A percentile compares a stretch with the other conserved stretches of the same genome.
phyloP scores from a whole-genome alignment of 75 land plant genomes.

The Pinus tabuliformis region DNA sequence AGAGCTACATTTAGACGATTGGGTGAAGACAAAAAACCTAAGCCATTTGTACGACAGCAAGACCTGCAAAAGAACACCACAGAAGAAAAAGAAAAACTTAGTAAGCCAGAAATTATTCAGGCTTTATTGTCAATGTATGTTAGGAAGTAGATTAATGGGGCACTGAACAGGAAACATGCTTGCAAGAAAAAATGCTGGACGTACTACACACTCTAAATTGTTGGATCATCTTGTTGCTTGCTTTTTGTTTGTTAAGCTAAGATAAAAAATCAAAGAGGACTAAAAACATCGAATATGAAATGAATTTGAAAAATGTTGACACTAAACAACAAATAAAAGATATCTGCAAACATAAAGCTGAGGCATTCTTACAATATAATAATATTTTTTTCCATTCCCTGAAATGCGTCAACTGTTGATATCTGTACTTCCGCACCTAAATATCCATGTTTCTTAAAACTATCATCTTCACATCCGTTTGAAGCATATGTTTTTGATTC shows the following conservation, averaged over 20 bases:
- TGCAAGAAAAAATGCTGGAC: too few relatives aligned
- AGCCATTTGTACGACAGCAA: conserved; percentile 31
- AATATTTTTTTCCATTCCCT: conserved; percentile 33
- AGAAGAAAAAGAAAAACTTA: not conserved
- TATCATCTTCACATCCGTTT: not conserved
- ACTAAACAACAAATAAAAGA: not conserved
- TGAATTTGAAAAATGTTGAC: not conserved
- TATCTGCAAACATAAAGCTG: not conserved
- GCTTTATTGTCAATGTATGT: not conserved
- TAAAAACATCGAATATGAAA: not conserved
- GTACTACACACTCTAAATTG: not conserved
- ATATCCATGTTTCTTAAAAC: conserved; percentile 4
- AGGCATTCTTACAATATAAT: conserved; percentile 23
- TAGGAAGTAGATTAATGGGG: too few relatives aligned
- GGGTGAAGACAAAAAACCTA: conserved; percentile 21
- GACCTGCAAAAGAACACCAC: conserved; percentile 17
- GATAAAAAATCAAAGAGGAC: not conserved
- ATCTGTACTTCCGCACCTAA: conserved; percentile 17
- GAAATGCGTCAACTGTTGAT: conserved; percentile 37
- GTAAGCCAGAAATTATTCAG: not conserved
- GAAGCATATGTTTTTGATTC: not conserved
- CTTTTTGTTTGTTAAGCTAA: not conserved
- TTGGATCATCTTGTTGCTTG: not conserved
- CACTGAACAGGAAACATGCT: too few relatives aligned
- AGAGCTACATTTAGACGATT: conserved; percentile 33